A percentile compares a stretch with the other conserved stretches of the same genome.
These are phyloP conservation scores for Penicillium sp. DNA, from an alignment of 2,329 filamentous ascomycete genomes.

Conservation along the genomic window DNA sequence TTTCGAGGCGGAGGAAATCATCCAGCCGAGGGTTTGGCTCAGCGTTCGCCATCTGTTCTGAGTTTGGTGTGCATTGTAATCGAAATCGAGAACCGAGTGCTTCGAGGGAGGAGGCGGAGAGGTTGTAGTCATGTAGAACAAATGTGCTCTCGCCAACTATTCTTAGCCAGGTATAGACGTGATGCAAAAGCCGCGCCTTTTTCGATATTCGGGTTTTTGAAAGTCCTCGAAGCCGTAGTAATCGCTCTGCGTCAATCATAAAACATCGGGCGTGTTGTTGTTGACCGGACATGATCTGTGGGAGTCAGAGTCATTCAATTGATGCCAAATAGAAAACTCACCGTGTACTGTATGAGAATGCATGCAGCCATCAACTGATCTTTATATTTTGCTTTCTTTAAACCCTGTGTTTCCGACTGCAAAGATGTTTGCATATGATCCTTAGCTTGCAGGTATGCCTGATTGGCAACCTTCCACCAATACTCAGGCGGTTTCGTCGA, in stretches of 20 bases:
- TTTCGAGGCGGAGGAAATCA: conserved; percentile 40
- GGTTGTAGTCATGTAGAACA: conserved; percentile 30
- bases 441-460: conserved; percentile 29
- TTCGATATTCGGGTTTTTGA: conserved; percentile 36
- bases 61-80: conserved; percentile 1
- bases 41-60: not conserved
- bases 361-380: conserved; percentile 39
- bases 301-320: not conserved
- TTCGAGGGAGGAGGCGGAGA: conserved; percentile 22
- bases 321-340: conserved; percentile 15
- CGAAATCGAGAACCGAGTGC: conserved; percentile 14
- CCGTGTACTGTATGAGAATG: conserved; percentile 33
- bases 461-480: conserved; percentile 26
- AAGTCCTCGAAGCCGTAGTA: conserved; percentile 37
- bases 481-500: conserved; percentile 14
- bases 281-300: conserved; percentile 27
- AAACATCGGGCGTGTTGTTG: conserved; percentile 36
- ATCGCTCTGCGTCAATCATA: conserved; percentile 38
- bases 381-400: conserved; percentile 39
- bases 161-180: conserved; percentile 39
- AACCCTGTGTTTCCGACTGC: conserved; percentile 27
- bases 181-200: conserved; percentile 40
- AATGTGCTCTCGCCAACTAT: conserved; percentile 39
- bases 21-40: conserved; percentile 34
- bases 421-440: conserved; percentile 33